Evolutionary conservation across 2,329 filamentous ascomycete genomes (phyloP).

Genomic region (Apiospora aurea): DNA sequence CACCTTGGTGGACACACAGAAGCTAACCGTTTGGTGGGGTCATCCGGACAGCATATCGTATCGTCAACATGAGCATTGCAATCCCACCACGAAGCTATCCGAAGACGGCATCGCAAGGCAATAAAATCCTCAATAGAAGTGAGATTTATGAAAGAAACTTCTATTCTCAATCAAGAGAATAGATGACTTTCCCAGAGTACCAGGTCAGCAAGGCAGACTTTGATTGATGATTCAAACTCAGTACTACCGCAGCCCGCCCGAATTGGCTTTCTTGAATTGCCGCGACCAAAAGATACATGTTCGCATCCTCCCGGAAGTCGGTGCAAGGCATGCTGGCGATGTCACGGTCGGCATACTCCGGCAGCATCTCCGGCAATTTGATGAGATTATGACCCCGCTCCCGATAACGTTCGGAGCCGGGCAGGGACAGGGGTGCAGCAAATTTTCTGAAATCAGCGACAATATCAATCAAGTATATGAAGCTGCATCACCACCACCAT

Average conservation of each 20-base stretch:
- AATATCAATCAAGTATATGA: background rate
- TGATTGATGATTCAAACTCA: background rate
- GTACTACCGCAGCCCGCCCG: no score
- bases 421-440: background rate
- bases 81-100: background rate
- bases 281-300: background rate
- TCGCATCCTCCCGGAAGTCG: background rate
- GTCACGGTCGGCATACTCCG: background rate
- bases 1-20: background rate
- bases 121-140: background rate
- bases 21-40: background rate
- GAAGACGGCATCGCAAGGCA: background rate
- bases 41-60: background rate
- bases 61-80: background rate
- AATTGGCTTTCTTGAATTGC: background rate
- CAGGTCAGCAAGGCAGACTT: background rate
- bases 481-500: background rate
- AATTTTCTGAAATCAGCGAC: background rate
- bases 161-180: background rate
- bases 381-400: background rate
- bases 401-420: background rate
- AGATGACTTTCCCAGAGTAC: no score
- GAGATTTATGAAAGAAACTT: background rate
- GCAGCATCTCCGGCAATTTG: background rate
- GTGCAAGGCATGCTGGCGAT: background rate